Evolutionary conservation across 2,329 filamentous ascomycete genomes (phyloP).

Genomic region (Colletotrichum sp.): DNA sequence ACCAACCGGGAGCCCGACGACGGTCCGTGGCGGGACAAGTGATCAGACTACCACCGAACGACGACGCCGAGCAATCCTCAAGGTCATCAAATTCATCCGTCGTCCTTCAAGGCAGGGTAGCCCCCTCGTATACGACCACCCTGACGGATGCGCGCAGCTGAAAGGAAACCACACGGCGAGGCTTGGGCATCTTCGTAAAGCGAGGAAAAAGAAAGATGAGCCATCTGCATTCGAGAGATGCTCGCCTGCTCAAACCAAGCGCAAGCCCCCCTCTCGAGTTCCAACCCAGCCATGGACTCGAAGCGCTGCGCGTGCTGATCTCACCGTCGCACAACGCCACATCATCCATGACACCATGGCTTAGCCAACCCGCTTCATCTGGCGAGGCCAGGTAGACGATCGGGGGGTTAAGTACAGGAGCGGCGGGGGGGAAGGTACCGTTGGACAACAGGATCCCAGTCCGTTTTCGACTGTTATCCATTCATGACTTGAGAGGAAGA

Average conservation of each 20-base stretch:
- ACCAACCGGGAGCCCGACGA: background rate
- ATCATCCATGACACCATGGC: constrained; percentile 11
- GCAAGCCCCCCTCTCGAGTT: background rate
- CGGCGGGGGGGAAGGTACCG: background rate
- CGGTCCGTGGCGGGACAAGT: background rate
- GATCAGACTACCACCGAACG: background rate
- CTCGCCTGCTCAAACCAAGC: constrained; percentile 1
- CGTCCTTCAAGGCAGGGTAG: background rate
- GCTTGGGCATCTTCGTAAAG: background rate
- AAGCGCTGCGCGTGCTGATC: constrained; percentile 1
- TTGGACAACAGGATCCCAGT: background rate
- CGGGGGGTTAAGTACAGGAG: background rate
- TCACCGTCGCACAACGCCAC: constrained; percentile 10
- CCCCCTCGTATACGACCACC: background rate
- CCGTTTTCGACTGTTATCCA: background rate
- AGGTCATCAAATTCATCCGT: background rate
- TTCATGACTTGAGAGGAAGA: background rate
- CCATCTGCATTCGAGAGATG: background rate
- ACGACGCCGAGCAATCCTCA: background rate
- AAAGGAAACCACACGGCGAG: background rate
- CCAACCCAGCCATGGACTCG: background rate
- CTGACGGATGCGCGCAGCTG: background rate
- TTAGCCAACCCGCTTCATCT: constrained; percentile 9
- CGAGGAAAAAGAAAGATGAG: background rate
- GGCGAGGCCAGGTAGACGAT: background rate